Evolutionary conservation across 305 asterid species (phyloP).

Genomic region (Stenogyne calaminthoides): DNA sequence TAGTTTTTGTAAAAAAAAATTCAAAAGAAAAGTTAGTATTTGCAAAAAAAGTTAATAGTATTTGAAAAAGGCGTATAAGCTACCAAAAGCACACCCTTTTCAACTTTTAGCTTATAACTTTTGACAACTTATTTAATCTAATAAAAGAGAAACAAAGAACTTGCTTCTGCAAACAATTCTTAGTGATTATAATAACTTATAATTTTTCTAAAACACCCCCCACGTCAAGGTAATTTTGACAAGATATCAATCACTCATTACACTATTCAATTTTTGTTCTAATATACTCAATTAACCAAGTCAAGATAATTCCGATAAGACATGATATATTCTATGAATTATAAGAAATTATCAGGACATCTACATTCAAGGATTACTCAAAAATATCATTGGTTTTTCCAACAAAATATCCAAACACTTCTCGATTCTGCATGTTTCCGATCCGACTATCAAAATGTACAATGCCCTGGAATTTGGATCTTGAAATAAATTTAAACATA

Average conservation of each 20-base stretch:
- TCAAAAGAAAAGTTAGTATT: too few relatives aligned
- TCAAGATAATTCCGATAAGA: background rate
- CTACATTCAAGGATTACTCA: background rate
- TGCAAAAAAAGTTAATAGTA: too few relatives aligned
- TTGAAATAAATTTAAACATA: background rate
- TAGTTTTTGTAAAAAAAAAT: too few relatives aligned
- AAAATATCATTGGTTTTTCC: background rate
- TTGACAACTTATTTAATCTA: too few relatives aligned
- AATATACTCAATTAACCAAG: background rate
- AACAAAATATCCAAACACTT: background rate
- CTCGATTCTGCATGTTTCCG: background rate
- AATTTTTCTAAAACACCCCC: too few relatives aligned
- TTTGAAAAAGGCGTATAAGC: too few relatives aligned
- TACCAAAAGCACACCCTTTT: too few relatives aligned
- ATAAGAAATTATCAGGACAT: background rate
- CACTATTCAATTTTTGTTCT: background rate
- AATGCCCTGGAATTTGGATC: background rate
- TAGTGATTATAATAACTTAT: too few relatives aligned
- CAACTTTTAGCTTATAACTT: too few relatives aligned
- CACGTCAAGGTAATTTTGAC: background rate
- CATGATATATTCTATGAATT: background rate
- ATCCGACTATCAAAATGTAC: background rate
- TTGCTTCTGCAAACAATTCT: too few relatives aligned
- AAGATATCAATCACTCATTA: background rate
- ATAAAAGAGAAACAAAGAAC: too few relatives aligned